phyloP scores from a whole-genome alignment of 768 basidiomycete genomes.

The Tephrocybe sp. region DNA sequence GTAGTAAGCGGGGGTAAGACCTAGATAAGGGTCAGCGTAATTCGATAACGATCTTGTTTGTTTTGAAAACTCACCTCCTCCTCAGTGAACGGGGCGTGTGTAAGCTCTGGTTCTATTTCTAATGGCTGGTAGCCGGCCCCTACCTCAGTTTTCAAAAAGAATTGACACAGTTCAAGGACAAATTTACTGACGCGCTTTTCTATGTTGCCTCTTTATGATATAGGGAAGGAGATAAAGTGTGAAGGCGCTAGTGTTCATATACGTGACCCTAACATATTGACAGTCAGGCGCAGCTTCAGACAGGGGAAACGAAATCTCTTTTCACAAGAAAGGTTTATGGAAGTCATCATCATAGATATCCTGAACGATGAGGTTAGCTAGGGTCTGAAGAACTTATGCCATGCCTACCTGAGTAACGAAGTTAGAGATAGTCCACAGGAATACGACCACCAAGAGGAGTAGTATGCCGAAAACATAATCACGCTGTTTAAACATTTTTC shows the following conservation, averaged over 20 bases:
- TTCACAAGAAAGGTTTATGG: conserved; percentile 85
- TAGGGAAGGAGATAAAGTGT: conserved; percentile 73
- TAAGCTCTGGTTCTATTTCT: conserved; percentile 17
- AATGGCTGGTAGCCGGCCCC: conserved; percentile 26
- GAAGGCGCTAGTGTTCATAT: conserved; percentile 91
- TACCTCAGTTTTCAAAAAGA: conserved; percentile 5
- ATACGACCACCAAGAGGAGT: conserved; percentile 71
- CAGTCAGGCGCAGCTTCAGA: not conserved
- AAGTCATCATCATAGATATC: conserved; percentile 62
- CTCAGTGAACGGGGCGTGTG: not conserved
- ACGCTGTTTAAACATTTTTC: conserved; percentile 21
- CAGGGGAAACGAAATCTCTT: conserved; percentile 3
- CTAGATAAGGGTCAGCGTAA: conserved; percentile 2
- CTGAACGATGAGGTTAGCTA: conserved; percentile 25
- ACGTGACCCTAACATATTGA: conserved; percentile 67
- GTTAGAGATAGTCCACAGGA: conserved; percentile 88
- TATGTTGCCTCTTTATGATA: conserved; percentile 14
- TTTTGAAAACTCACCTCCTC: conserved; percentile 8
- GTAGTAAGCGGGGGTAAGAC: conserved; percentile 47
- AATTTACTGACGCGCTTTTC: conserved; percentile 2
- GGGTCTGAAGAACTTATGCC: not conserved
- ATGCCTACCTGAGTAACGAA: conserved; percentile 77
- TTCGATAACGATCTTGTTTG: not conserved
- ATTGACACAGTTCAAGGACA: not conserved
- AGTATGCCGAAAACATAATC: conserved; percentile 59